phyloP scores from a whole-genome alignment of 2,329 filamentous ascomycete species.

The Piedraia hortae region DNA sequence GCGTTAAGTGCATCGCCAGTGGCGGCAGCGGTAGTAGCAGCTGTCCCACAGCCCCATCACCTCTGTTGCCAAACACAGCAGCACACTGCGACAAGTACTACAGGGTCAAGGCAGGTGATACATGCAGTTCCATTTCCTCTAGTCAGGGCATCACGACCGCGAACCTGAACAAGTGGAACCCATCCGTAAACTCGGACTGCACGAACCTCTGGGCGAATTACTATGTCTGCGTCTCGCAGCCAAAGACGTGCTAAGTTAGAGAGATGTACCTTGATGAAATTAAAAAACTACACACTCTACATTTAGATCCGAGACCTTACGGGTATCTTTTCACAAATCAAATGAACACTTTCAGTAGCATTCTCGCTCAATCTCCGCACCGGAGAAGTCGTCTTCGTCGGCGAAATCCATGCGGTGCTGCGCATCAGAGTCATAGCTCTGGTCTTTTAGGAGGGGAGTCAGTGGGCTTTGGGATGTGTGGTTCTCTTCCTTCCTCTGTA shows the following conservation, averaged over 20 bases:
- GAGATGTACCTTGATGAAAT: too few relatives aligned
- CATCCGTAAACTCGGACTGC: neutral
- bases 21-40: neutral
- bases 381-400: too few relatives aligned
- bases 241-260: too few relatives aligned
- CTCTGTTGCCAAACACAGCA: neutral
- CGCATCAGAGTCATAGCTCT: conserved; percentile 32
- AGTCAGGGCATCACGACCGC: neutral
- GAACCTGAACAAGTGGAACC: conserved; percentile 1
- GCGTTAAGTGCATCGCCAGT: conserved; percentile 1
- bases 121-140: neutral
- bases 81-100: conserved; percentile 1
- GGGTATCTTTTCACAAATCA: too few relatives aligned
- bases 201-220: conserved; percentile 1
- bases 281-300: too few relatives aligned
- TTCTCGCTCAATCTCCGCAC: too few relatives aligned
- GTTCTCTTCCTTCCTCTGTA: conserved; percentile 3
- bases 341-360: too few relatives aligned
- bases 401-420: too few relatives aligned
- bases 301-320: too few relatives aligned
- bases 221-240: conserved; percentile 1
- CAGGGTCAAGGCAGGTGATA: conserved; percentile 1
- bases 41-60: neutral
- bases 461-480: too few relatives aligned
- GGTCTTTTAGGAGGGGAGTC: conserved; percentile 29